phyloP scores from a whole-genome alignment of 2,329 filamentous ascomycete genomes.

The Aspergillus aculeatus region DNA sequence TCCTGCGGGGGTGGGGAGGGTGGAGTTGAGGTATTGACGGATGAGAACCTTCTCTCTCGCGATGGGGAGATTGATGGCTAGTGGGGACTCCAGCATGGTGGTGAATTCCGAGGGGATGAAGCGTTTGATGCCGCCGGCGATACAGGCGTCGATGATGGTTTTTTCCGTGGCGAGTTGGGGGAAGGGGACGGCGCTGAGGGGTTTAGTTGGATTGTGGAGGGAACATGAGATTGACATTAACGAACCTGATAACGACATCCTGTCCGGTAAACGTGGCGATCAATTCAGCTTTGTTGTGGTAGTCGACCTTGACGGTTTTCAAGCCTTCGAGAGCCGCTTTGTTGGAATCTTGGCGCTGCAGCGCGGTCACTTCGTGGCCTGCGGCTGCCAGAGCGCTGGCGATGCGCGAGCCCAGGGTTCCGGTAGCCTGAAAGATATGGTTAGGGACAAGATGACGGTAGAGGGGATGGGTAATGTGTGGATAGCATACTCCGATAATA shows the following conservation, averaged over 20 bases:
- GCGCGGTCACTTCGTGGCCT: neutral
- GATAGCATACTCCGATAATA: neutral
- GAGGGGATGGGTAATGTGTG: neutral
- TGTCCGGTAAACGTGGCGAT: neutral
- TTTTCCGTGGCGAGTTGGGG: constrained; percentile 1
- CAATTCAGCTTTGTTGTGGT: neutral
- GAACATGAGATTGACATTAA: too few species aligned
- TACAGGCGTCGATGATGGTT: constrained; percentile 33
- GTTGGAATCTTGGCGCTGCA: neutral
- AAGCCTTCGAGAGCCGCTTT: neutral
- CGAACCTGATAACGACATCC: neutral
- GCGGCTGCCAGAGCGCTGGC: neutral
- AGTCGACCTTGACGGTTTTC: neutral
- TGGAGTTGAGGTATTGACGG: constrained; percentile 1
- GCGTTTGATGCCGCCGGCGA: constrained; percentile 43
- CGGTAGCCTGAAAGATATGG: neutral
- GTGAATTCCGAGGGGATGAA: constrained; percentile 47
- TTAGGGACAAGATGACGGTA: too few species aligned
- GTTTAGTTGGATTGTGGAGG: too few species aligned
- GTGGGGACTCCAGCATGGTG: constrained; percentile 12
- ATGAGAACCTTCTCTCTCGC: constrained; percentile 20
- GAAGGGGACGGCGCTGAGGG: neutral
- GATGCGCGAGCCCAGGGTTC: neutral
- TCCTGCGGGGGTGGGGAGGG: neutral
- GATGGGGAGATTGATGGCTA: constrained; percentile 1